phyloP scores from a whole-genome alignment of 2,329 filamentous ascomycete species.

The Fusarium newnesense region DNA sequence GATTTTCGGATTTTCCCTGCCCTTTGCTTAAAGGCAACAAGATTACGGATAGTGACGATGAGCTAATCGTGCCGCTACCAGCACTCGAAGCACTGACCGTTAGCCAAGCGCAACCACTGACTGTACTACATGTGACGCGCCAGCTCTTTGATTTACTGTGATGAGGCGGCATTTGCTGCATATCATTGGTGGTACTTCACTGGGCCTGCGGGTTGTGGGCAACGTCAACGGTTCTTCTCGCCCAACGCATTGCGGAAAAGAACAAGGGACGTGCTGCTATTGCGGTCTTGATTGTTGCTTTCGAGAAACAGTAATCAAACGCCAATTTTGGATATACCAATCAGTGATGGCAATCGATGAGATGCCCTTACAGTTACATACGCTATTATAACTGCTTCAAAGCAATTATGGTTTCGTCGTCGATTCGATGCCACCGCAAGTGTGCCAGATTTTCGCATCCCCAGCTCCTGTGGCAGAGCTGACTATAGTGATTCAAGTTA shows the following conservation, averaged over 20 bases:
- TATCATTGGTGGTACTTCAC: constrained; percentile 25
- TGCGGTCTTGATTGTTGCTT: constrained; percentile 4
- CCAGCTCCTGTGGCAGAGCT: background rate
- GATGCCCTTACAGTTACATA: constrained; percentile 18
- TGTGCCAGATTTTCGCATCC: constrained; percentile 19
- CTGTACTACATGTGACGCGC: constrained; percentile 16
- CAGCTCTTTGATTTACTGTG: constrained; percentile 19
- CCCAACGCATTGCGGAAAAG: constrained; percentile 27
- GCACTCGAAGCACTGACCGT: constrained; percentile 13
- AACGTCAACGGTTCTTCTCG: constrained; percentile 22
- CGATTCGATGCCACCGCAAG: constrained; percentile 15
- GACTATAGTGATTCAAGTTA: constrained; percentile 15
- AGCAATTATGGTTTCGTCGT: constrained; percentile 33
- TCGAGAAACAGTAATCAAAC: constrained; percentile 35
- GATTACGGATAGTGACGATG: constrained; percentile 3
- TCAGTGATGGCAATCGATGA: constrained; percentile 7
- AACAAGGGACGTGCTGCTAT: constrained; percentile 13
- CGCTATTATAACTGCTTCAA: constrained; percentile 21
- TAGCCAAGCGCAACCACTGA: constrained; percentile 1
- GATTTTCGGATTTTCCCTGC: constrained; percentile 15
- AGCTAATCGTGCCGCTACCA: constrained; percentile 24
- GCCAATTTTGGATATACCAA: constrained; percentile 21
- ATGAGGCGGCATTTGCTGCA: constrained; percentile 10
- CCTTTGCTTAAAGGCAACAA: constrained; percentile 6
- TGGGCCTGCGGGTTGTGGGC: constrained; percentile 25